Evolutionary conservation across 2,329 filamentous ascomycete genomes (phyloP), one percentile per base, ranked within the genome.

Genomic region (Pseudogymnoascus sp.): DNA sequence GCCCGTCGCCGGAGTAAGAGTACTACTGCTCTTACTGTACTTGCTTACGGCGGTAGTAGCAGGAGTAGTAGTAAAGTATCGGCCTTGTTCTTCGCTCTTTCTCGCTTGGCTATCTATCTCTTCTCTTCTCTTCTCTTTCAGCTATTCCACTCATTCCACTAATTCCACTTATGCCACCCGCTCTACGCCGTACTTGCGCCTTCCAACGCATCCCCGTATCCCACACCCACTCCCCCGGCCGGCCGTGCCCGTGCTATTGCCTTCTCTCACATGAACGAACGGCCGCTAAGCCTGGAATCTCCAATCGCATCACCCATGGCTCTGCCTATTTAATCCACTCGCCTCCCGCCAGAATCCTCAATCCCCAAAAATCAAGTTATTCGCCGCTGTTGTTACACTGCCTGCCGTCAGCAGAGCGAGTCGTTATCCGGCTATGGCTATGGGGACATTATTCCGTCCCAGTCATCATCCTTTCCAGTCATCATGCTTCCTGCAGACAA

Each of bases 271-370:
- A 18, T 55, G n/a, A 43, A 12, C 31, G 31, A 49, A 6, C 49
- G 49, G 49, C 49, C 49, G 28, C 25, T 18, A 33, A 33, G n/a
- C 28, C n/a, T 14, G n/a, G 18, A 33, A 12, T 33, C 28, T 33
- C 49, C 49, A 55, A 55, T 55, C 49, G 28, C 49, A 33, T 55
- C 25, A 2, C 28, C 28, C 28, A 31, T 14, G 8, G 11, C 28
- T n/a, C 49, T 55, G 28, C 49, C 49, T 55, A 55, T 55, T 55
- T 55, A 55, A 55, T 55, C 49, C 49, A 55, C 49, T 55, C 28
- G 28, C 49, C 28, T 55, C 49, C 49, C 49, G 11, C 49, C 49
- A 33, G 4, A 55, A 55, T 33, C 49, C 25, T n/a, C n/a, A 52
- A 55, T 55, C 23, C 45, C 25, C 18, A 43, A 55, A 55, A 55